A percentile compares a stretch with the other conserved stretches of the same genome.
These are phyloP conservation scores for Leishmania mexicana DNA, from an alignment of 208 protist genomes.

Conservation along the genomic window DNA sequence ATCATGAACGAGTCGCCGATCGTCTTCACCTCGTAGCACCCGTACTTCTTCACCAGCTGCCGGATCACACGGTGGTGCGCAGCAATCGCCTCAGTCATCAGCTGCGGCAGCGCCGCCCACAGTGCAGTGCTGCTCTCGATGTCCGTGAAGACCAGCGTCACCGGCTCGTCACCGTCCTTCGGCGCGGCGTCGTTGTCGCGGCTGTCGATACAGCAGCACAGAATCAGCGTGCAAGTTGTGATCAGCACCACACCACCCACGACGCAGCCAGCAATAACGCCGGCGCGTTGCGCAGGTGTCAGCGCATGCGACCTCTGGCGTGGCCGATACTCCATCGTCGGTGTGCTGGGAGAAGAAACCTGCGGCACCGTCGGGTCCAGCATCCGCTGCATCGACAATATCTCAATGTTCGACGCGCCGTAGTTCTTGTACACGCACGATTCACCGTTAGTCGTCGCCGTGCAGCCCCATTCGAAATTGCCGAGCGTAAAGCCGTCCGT, in stretches of 20 bases:
- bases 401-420: conserved; percentile 42
- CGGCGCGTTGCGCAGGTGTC: conserved; percentile 27
- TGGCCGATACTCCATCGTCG: conserved; percentile 38
- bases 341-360: conserved; percentile 22
- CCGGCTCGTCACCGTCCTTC: conserved; percentile 40
- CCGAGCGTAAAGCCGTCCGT: neutral
- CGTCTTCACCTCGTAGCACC: conserved; percentile 48
- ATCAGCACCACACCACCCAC: conserved; percentile 16
- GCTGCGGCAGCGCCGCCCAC: conserved; percentile 54
- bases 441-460: neutral
- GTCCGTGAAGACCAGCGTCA: conserved; percentile 80
- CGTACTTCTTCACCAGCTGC: conserved; percentile 48
- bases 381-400: conserved; percentile 31
- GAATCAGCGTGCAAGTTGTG: conserved; percentile 11
- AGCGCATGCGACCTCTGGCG: conserved; percentile 2
- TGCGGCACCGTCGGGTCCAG: conserved; percentile 26
- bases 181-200: conserved; percentile 55
- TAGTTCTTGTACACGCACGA: conserved; percentile 45
- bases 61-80: conserved; percentile 76
- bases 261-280: conserved; percentile 32
- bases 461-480: conserved; percentile 7
- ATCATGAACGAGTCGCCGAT: conserved; percentile 47
- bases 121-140: conserved; percentile 81
- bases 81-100: conserved; percentile 69
- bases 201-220: conserved; percentile 24